Percentiles rank a stretch among this genome's conserved stretches.
Conservation (phyloP, 805 yeast genomes). For the Candida pseudofarinosa region DNA sequence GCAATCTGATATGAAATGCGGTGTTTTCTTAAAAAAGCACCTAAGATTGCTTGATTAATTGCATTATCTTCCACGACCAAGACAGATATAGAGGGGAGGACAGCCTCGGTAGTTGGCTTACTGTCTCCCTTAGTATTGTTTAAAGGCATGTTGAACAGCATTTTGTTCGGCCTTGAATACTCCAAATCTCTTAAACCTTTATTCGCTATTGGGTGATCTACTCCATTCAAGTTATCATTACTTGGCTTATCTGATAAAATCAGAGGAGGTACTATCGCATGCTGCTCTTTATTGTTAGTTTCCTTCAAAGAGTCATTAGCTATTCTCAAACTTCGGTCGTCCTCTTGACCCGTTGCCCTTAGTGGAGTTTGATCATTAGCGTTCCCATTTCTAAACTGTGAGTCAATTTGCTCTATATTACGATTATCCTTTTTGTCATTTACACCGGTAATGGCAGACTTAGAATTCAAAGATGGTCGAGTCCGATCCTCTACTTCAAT, state of each 20-base stretch:
- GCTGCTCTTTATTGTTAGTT: neutral
- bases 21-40: conserved; percentile 81
- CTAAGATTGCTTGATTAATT: conserved; percentile 87
- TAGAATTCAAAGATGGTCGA: neutral
- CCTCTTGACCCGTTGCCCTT: too few species aligned
- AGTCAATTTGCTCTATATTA: neutral
- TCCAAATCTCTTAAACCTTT: neutral
- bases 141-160: neutral
- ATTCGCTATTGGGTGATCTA: neutral
- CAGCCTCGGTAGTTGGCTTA: conserved; percentile 49
- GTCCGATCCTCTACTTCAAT: conserved; percentile 13
- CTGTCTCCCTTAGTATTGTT: neutral
- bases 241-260: neutral
- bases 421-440: neutral
- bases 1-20: conserved; percentile 83
- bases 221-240: neutral
- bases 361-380: neutral
- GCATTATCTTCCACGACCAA: conserved; percentile 95
- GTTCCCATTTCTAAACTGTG: neutral
- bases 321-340: neutral
- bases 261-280: neutral
- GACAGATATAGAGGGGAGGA: conserved; percentile 85
- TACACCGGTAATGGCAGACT: neutral
- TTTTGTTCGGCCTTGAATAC: too few species aligned
- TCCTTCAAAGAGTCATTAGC: neutral